These are phyloP conservation scores for Calonectria honghensis DNA, from an alignment of 2,329 filamentous ascomycete species.

Conservation along the genomic window DNA sequence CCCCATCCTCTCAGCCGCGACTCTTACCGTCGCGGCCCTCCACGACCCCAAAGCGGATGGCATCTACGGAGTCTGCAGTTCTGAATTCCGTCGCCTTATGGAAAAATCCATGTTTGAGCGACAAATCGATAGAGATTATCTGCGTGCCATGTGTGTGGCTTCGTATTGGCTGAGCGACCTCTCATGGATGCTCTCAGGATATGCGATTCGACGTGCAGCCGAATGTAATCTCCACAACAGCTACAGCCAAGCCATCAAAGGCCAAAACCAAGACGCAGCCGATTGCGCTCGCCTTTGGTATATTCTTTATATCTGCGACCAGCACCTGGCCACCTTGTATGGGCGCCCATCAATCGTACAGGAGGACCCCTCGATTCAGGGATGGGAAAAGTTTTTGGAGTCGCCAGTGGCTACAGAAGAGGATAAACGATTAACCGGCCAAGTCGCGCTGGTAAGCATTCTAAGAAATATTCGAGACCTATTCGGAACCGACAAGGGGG, in stretches of 20 bases:
- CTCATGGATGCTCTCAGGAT: constrained; percentile 77
- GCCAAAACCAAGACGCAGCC: constrained; percentile 64
- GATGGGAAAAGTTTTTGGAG: constrained; percentile 74
- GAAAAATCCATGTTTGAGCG: constrained; percentile 66
- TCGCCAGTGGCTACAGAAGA: constrained; percentile 70
- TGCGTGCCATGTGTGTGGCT: constrained; percentile 76
- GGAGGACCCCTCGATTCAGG: constrained; percentile 74
- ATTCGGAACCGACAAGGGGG: constrained; percentile 74
- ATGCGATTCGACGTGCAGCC: constrained; percentile 69
- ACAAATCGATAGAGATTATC: constrained; percentile 67
- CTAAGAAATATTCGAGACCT: constrained; percentile 73
- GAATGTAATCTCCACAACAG: constrained; percentile 68
- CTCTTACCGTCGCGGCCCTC: constrained; percentile 75
- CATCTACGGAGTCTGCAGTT: constrained; percentile 72
- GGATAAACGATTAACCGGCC: constrained; percentile 75
- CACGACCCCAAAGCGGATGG: constrained; percentile 73
- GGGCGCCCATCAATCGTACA: constrained; percentile 75
- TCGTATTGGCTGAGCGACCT: constrained; percentile 79
- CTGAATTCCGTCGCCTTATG: constrained; percentile 75
- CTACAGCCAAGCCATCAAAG: constrained; percentile 62
- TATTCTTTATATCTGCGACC: constrained; percentile 76
- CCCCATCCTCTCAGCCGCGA: constrained; percentile 72
- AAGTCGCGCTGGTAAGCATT: constrained; percentile 75
- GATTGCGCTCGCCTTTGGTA: constrained; percentile 78
- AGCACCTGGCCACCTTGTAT: constrained; percentile 77